Base-by-base conservation (phyloP, 2,329 filamentous ascomycete genomes). In the Paecilomyces sp. region DNA sequence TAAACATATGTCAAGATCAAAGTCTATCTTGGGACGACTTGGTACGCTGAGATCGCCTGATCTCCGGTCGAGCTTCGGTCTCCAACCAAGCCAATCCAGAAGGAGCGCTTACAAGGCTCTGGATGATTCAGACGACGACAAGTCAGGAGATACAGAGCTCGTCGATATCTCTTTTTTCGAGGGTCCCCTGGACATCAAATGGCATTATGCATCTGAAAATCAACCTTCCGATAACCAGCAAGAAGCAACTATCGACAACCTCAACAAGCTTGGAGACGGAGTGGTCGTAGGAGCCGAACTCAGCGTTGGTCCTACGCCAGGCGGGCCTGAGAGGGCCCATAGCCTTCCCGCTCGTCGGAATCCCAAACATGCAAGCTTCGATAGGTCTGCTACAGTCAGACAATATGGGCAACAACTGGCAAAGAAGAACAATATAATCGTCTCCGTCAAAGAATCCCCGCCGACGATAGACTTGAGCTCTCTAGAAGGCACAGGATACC, bases 391-490 rank as follows among this genome's bases (percentile, higher is more conserved):
- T 8, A 70, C 67, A 4, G 64, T 71, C 25, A 69, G 70, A 6
- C 65, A 72, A 30, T 70, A 74, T 41, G 78, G 76, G 2, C 76
- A 77, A 58, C 69, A 72, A 54, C 72, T 76, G 33, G 78, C 78
- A 1, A 72, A 79, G 34, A 73, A 77, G 63, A 75, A 71, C 4
- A 77, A 76, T 4, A 73, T 70, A 36, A 78, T 81, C 24, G 71
- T 80, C 15, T 76, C 76, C 34, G 69, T 80, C 12, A 66, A 74
- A 58, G 75, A 77, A 41, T 62, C 71, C 24, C 52, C 58, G 6
- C 63, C 65, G 1, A 67, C 71, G 5, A 69, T 80, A 3, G 78
- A 80, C 57, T 72, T 80, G 59, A 80, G 76, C 59, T 73, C 73
- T 34, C 67, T 76, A 25, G 74, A 73, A 13, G 74, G 71, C 6